Percentiles rank a stretch among this genome's conserved stretches.
These are phyloP conservation scores for Marasmius fiardii DNA, from an alignment of 1,284 basidiomycete genomes.

Conservation along the genomic window DNA sequence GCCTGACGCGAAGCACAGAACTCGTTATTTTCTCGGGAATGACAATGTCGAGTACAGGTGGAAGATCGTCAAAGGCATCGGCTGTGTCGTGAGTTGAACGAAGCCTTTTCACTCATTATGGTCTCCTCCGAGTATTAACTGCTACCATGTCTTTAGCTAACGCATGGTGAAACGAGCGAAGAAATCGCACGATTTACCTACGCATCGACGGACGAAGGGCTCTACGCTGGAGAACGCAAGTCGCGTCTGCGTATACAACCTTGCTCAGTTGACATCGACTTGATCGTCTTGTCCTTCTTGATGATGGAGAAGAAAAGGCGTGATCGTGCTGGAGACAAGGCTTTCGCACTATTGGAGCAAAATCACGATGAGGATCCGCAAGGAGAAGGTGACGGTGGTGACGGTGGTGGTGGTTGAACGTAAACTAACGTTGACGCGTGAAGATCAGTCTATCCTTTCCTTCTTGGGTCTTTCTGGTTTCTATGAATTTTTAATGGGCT, in stretches of 20 bases:
- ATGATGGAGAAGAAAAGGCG: constrained; percentile 51
- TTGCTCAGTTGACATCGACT: constrained; percentile 44
- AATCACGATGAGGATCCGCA: constrained; percentile 36
- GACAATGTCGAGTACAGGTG: constrained; percentile 48
- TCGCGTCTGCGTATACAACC: constrained; percentile 42
- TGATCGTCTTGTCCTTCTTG: constrained; percentile 48
- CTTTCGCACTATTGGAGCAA: constrained; percentile 18
- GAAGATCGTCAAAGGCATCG: constrained; percentile 39
- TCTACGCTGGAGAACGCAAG: constrained; percentile 44
- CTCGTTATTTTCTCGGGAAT: constrained; percentile 48
- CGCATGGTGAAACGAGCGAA: constrained; percentile 28
- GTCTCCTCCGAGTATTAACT: neutral
- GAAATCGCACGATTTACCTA: constrained; percentile 39
- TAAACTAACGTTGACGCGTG: too few relatives aligned
- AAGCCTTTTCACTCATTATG: neutral
- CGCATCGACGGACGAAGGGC: constrained; percentile 32
- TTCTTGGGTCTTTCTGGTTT: neutral
- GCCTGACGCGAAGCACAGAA: constrained; percentile 23
- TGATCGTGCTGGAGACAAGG: constrained; percentile 31
- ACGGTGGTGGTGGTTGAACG: constrained; percentile 22
- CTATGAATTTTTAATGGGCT: neutral
- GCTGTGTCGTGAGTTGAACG: constrained; percentile 34
- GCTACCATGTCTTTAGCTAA: constrained; percentile 29
- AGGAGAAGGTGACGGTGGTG: constrained; percentile 29
- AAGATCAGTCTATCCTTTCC: neutral